Conservation (phyloP, 345 rosid species). For the Bretschneidera sinensis region DNA sequence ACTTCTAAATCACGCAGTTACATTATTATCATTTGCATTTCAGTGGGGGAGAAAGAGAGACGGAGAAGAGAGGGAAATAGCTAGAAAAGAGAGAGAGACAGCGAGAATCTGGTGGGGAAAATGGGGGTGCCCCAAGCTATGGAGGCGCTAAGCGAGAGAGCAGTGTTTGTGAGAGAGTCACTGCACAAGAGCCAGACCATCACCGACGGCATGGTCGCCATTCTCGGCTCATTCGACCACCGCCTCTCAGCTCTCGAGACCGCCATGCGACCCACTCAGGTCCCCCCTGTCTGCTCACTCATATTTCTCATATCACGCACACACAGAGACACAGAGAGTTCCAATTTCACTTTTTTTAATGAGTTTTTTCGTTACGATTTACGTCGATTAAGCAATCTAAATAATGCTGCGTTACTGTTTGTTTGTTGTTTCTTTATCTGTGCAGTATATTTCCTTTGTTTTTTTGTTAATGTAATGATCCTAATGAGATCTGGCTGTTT, state of each 20-base stretch:
- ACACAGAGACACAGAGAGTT: background rate
- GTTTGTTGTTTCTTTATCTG: background rate
- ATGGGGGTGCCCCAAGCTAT: constrained; percentile 69
- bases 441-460: background rate
- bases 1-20: background rate
- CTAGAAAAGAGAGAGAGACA: constrained; percentile 3
- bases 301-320: background rate
- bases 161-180: constrained; percentile 55
- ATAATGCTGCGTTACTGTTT: background rate
- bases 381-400: background rate
- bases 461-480: background rate
- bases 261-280: constrained; percentile 99
- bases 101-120: background rate
- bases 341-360: constrained; percentile 5
- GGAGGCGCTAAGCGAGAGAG: constrained; percentile 60
- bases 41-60: background rate
- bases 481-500: constrained; percentile 3
- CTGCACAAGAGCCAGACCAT: constrained; percentile 81
- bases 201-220: constrained; percentile 86
- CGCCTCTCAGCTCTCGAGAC: constrained; percentile 98
- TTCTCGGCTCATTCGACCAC: constrained; percentile 93
- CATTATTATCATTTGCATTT: background rate
- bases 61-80: background rate
- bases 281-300: constrained; percentile 1
- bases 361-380: background rate